These are phyloP conservation scores for Achaetomiella virescens DNA, from an alignment of 495 filamentous ascomycete species.

Conservation along the genomic window DNA sequence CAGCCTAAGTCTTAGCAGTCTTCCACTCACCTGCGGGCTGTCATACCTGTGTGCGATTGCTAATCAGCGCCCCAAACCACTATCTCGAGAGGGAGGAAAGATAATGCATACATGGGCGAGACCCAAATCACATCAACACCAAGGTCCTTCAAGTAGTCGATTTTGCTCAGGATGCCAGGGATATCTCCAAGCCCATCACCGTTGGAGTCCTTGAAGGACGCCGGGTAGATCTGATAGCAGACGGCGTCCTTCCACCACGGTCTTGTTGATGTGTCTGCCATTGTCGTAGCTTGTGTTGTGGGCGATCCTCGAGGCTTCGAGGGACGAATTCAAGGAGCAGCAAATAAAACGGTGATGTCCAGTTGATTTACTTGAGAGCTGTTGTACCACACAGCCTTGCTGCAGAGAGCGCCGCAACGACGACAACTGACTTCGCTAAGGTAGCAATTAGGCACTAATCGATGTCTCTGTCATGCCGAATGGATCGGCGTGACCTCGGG, in stretches of 20 bases:
- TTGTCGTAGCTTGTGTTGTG: background rate
- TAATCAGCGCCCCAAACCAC: too few species aligned
- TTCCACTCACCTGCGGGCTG: slow-evolving; percentile 45
- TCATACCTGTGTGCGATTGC: slow-evolving; percentile 43
- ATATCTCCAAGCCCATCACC: slow-evolving; percentile 64
- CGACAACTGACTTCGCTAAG: too few species aligned
- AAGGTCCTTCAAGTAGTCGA: slow-evolving; percentile 59
- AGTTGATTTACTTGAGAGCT: background rate
- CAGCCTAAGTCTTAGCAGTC: too few species aligned
- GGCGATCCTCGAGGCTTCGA: background rate
- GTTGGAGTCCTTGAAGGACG: slow-evolving; percentile 62
- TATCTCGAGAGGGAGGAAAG: too few species aligned
- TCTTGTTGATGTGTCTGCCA: slow-evolving; percentile 6
- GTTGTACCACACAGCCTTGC: background rate
- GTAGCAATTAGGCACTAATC: slow-evolving; percentile 2
- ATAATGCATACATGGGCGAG: slow-evolving; percentile 52
- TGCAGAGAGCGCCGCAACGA: too few species aligned
- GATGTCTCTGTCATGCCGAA: background rate
- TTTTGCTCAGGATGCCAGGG: slow-evolving; percentile 58
- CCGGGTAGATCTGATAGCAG: slow-evolving; percentile 68
- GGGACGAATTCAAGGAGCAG: slow-evolving; percentile 1
- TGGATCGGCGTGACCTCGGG: background rate
- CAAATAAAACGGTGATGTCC: slow-evolving; percentile 5
- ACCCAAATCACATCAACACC: slow-evolving; percentile 65
- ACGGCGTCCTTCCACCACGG: slow-evolving; percentile 38